Conservation (phyloP, 352 stramenopile genomes). For the Pythium brachiatum region DNA sequence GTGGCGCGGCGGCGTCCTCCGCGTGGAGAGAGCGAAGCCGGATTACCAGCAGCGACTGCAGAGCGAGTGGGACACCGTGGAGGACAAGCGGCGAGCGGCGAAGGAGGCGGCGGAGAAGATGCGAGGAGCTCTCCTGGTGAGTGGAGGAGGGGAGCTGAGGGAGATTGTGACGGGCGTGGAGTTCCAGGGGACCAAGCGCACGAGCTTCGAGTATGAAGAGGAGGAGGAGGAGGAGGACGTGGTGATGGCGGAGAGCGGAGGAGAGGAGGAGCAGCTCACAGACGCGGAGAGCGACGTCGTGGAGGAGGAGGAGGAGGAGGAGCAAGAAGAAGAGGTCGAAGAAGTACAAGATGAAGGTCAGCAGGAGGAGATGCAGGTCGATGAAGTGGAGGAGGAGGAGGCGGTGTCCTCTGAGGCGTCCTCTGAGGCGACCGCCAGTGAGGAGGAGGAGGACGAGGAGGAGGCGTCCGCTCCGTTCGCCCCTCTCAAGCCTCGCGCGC, state of each 20-base stretch:
- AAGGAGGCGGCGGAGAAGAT: conserved; percentile 3
- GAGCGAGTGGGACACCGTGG: conserved; percentile 35
- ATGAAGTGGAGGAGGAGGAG: conserved; percentile 18
- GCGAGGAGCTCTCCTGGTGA: too few species aligned
- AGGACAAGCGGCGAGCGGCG: conserved; percentile 13
- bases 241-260: background rate
- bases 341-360: background rate
- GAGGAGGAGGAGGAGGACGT: background rate
- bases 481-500: background rate
- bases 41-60: conserved; percentile 46
- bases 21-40: conserved; percentile 52
- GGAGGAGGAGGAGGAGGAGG: conserved; percentile 19
- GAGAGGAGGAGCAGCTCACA: conserved; percentile 8
- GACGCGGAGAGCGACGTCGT: conserved; percentile 2
- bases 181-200: conserved; percentile 31
- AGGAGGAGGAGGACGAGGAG: too few species aligned
- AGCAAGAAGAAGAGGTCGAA: background rate
- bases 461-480: too few species aligned
- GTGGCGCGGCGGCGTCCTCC: conserved; percentile 58
- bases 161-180: conserved; percentile 25
- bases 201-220: conserved; percentile 26
- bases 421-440: too few species aligned
- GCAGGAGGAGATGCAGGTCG: conserved; percentile 10
- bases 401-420: conserved; percentile 11
- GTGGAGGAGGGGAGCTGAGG: conserved; percentile 1